phyloP scores from a whole-genome alignment of 148 eudicot genomes.

The Heliosperma pusillum region DNA sequence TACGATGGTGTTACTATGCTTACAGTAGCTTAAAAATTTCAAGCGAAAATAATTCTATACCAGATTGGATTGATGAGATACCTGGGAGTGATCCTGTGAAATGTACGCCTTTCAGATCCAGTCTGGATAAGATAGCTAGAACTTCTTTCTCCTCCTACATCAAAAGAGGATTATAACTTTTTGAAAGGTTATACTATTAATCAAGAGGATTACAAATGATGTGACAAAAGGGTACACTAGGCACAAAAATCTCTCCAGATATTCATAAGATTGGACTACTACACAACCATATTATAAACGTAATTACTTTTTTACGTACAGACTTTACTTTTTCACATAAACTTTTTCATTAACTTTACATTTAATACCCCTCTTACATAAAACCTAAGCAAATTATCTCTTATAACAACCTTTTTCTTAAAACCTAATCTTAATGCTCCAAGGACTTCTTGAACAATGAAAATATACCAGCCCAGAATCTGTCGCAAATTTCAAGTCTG shows the following conservation, averaged over 20 bases:
- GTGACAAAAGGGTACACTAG: neutral
- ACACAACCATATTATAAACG: neutral
- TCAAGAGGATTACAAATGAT: neutral
- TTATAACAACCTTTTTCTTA: too few species aligned
- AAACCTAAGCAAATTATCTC: too few species aligned
- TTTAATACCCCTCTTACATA: too few species aligned
- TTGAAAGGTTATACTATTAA: too few species aligned
- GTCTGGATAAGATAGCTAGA: constrained; percentile 83
- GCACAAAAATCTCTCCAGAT: neutral
- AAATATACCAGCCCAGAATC: too few species aligned
- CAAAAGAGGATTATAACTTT: constrained; percentile 6
- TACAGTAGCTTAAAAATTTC: neutral
- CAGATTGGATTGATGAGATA: constrained; percentile 20
- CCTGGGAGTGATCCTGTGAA: constrained; percentile 77
- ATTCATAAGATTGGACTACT: neutral
- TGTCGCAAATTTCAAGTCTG: too few species aligned
- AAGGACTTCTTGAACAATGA: too few species aligned
- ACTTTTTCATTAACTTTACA: too few species aligned
- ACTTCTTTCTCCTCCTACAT: constrained; percentile 86
- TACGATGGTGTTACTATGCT: constrained; percentile 6
- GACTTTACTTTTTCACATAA: too few species aligned
- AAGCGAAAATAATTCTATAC: neutral
- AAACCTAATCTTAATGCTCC: too few species aligned
- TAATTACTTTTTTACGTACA: too few species aligned
- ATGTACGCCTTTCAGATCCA: constrained; percentile 62